Conservation (phyloP, 225 moss, liverwort and hornwort species). For the Lunularia cruciata region DNA sequence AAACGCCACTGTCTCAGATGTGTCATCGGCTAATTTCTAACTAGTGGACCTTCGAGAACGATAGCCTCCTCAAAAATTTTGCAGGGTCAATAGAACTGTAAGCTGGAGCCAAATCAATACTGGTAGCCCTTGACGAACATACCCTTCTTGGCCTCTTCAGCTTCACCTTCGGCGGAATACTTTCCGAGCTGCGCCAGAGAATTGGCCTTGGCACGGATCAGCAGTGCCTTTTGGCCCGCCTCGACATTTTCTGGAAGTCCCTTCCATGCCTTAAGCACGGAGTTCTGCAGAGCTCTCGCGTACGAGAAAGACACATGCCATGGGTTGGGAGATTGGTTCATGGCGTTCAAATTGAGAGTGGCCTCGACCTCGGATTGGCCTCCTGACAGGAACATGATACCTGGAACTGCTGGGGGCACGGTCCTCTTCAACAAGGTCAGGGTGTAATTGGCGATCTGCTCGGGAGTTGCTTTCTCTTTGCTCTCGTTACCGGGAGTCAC, state of each 20-base stretch:
- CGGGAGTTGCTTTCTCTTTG: constrained; percentile 14
- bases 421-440: constrained; percentile 21
- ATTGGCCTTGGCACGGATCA: constrained; percentile 21
- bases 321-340: constrained; percentile 20
- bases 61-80: constrained; percentile 19
- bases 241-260: constrained; percentile 15
- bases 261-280: constrained; percentile 23
- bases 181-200: constrained; percentile 23
- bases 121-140: constrained; percentile 27
- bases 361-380: constrained; percentile 27
- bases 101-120: neutral
- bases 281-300: constrained; percentile 18
- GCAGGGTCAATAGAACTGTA: neutral
- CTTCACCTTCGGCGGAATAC: constrained; percentile 20
- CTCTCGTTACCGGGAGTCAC: constrained; percentile 12
- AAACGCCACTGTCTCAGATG: constrained; percentile 8
- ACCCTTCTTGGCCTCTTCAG: constrained; percentile 25
- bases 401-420: constrained; percentile 16
- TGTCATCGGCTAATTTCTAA: constrained; percentile 15
- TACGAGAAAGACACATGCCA: constrained; percentile 28
- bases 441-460: constrained; percentile 17
- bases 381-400: constrained; percentile 26
- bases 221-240: constrained; percentile 18
- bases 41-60: constrained; percentile 20
- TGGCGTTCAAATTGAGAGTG: constrained; percentile 22